A percentile compares a stretch with the other conserved stretches of the same genome.
Evolutionary conservation across 345 rosid genomes (phyloP).

Genomic region (Eucalyptus tenuipes): DNA sequence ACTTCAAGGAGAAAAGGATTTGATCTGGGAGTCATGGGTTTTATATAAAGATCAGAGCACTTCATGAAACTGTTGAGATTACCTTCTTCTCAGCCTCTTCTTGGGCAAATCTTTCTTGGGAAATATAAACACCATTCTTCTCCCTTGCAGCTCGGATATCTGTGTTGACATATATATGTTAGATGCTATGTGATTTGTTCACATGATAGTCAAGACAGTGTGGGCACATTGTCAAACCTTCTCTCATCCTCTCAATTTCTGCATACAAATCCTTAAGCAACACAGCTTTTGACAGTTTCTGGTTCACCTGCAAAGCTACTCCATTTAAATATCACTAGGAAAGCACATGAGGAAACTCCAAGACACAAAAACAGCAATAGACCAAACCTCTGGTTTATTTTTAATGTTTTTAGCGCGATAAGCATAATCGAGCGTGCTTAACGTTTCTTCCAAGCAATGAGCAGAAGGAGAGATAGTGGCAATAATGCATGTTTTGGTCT

Average conservation of each 20-base stretch:
- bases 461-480: constrained; percentile 94
- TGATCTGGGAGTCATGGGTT: not conserved
- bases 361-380: not conserved
- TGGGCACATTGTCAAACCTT: constrained; percentile 35
- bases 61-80: not conserved
- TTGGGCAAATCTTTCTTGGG: constrained; percentile 70
- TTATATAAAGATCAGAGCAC: not conserved
- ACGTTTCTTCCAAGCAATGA: constrained; percentile 75
- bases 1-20: not conserved
- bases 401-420: constrained; percentile 87
- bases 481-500: constrained; percentile 91
- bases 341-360: not conserved
- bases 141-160: constrained; percentile 95
- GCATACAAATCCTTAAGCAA: constrained; percentile 79
- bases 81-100: constrained; percentile 97
- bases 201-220: not conserved
- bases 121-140: constrained; percentile 76
- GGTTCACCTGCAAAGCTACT: constrained; percentile 65
- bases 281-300: constrained; percentile 73
- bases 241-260: constrained; percentile 87
- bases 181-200: not conserved
- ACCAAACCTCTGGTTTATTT: constrained; percentile 86
- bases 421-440: constrained; percentile 92
- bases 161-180: constrained; percentile 9
- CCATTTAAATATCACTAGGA: not conserved